Evolutionary conservation across 352 stramenopile species (phyloP), one percentile per base, ranked within the genome.

Genomic region (Pythium aphanidermatum): DNA sequence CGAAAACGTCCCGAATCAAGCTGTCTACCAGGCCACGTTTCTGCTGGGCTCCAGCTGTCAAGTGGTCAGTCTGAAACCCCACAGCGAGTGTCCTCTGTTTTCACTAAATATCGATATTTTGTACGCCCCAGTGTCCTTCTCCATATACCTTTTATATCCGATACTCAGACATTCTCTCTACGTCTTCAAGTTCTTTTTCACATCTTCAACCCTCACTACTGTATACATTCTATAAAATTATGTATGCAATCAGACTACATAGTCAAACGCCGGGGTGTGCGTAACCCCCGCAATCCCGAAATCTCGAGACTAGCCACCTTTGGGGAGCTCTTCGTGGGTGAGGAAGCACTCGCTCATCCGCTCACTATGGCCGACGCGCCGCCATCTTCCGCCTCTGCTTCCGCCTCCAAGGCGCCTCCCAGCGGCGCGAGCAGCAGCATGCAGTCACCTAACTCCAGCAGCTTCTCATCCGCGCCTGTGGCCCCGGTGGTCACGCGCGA

Each of bases 401-500:
- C n/a, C n/a, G 32, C 13, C 17, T 45, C 38, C 38, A 45, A 45
- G 38, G 24, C 21, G 23, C 14, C 23, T 9, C 13, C 21, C 23
- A 14, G 17, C 40, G 20, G 17, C 27, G 16, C 14, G 10, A n/a
- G n/a, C 28, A 48, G 12, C 41, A 48, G 41, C 41, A 45, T 64
- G 38, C 30, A 56, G 29, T 51, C 60, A 2, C 63, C 60, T 3
- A 55, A 34, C n/a, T 48, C 58, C 29, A 34, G 45, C n/a, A 25
- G 24, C 19, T 79, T 77, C 43, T 74, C 57, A 28, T 79, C 70
- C 10, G 33, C 63, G 10, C 56, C 55, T 1, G 71, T 69, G 11
- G 65, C 61, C 4, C 48, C 55, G 4, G 66, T 74, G 4, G 48
- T 67, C 28, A 63, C 20, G 48, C 60, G 50, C 51, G 61, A 64